Evolutionary conservation across 1,284 basidiomycete species (phyloP).

Genomic region (Sphaerobolus stellatus): DNA sequence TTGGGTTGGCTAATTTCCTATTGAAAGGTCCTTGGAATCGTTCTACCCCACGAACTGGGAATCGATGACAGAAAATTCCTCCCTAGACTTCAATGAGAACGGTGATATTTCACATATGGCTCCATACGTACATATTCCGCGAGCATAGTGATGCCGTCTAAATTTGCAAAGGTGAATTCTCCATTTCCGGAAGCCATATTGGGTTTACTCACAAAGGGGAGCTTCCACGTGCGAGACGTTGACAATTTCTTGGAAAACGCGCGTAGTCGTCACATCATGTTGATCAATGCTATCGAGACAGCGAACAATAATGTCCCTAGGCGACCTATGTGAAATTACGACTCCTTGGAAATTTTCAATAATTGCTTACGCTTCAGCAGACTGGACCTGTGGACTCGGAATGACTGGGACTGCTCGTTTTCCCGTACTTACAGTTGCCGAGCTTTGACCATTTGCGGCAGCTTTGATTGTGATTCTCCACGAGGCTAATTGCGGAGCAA

Average conservation of each 20-base stretch:
- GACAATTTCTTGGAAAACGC: constrained; percentile 20
- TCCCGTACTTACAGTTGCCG: too few relatives aligned
- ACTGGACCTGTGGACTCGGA: too few relatives aligned
- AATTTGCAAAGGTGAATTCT: not conserved
- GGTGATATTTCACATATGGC: not conserved
- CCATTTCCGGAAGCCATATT: not conserved
- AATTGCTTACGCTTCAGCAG: too few relatives aligned
- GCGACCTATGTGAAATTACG: too few relatives aligned
- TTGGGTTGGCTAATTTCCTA: constrained; percentile 26
- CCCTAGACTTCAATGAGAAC: not conserved
- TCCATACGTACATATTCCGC: not conserved
- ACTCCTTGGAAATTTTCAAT: too few relatives aligned
- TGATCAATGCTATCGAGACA: constrained; percentile 20
- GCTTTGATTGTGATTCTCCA: not conserved
- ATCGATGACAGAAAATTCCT: constrained; percentile 11
- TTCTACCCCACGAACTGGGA: constrained; percentile 18
- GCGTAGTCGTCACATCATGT: constrained; percentile 11
- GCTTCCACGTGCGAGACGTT: constrained; percentile 15
- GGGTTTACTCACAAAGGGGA: constrained; percentile 21
- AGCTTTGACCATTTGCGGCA: too few relatives aligned
- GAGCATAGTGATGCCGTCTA: not conserved
- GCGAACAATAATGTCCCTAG: constrained; percentile 11
- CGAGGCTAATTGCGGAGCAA: not conserved
- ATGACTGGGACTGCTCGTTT: too few relatives aligned
- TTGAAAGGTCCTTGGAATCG: constrained; percentile 31